Base-by-base conservation (phyloP, 208 protist species). In the Leishmania guyanensis region DNA sequence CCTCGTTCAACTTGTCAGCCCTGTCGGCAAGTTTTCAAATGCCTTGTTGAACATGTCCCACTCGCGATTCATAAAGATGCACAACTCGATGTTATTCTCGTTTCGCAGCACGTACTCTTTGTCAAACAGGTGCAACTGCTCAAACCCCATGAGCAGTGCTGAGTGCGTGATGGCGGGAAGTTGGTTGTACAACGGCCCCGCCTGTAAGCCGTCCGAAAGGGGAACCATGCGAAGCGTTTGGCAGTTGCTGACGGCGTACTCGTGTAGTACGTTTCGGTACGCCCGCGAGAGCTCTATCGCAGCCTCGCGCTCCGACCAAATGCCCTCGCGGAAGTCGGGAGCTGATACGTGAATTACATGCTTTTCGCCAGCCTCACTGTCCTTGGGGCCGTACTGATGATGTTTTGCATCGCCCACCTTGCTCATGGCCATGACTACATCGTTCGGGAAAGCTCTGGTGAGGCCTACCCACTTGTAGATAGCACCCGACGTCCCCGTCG, bases 401-500 rank as follows among this genome's bases (percentile, higher is more conserved):
- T 88, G 87, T 85, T 92, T 93, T 72, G 93, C 92, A 78, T 96
- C 90, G 75, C 91, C 93, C 72, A 92, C 79, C 78, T 92, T 91
- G 68, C 84, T 90, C 75, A 96, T 89, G 22, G 89, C 82, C 58
- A 91, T 85, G 71, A 91, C 89, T 22, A 96, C 90, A 39, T 95
- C 91, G 62, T 90, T 81, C 1, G 92, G 92, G 78, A 97, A 95
- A 29, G 72, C 79, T n/a, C 85, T 89, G 60, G 85, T 84, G 29
- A 95, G 86, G 9, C 91, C 88, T 33, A 95, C 79, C 93, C 92
- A 96, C 69, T 95, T 95, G 89, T 97, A 97, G 71, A 98, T 96
- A 5, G 93, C 92, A 29, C 91, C 89, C 0, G 95, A 93, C 10
- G 95, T 93, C 29, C 93, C 95, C 2, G 77, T 88, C 5, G 90